Base-by-base conservation (phyloP, 2,329 filamentous ascomycete species). In the Microascus cirrosus region DNA sequence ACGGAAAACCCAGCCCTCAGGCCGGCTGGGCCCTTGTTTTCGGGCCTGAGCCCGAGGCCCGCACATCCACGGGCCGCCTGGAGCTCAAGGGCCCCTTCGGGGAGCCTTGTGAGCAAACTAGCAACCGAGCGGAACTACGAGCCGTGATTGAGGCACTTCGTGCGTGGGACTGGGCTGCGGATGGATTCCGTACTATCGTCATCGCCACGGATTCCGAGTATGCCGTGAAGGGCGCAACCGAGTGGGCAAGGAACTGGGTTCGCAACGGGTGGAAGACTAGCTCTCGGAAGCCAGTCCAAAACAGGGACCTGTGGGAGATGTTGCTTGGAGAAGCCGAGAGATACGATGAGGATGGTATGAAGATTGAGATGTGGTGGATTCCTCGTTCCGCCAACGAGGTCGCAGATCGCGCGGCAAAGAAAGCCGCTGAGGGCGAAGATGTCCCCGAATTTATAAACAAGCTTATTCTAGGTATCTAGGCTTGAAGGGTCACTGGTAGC, bases 141-240 rank as follows among this genome's bases (percentile, higher is more conserved):
- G 79, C 79, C 6, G 76, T 76, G 5, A 74, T 81, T 53, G 76
- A 71, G 5, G 81, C 74, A 3, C 69, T 82, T 25, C 68, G 73
- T 32, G 74, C 71, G 61, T 67, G 71, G 2, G 10, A 64, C 60
- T 81, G 77, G 78, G n/a, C 15, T 0, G 66, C 63, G 4, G 75
- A 80, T 64, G 63, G 74, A 58, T 67, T 69, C 66, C 45, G 59
- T 12, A 66, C 65, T 1, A 6, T 83, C 2, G 74, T 81, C 42
- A 72, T 84, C 59, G 80, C 79, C 2, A 80, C 78, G 0, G 77
- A 83, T 63, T 81, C 77, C 0, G 70, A 72, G 32, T 82, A 82
- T 62, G 74, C 79, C 6, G 71, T 74, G 1, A 62, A 74, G 15
- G 76, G 77, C 8, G 65, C 73, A 8, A 80, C 77, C 0, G 58